Conservation (phyloP, 306 rosid genomes). For the Argentina anserina region DNA sequence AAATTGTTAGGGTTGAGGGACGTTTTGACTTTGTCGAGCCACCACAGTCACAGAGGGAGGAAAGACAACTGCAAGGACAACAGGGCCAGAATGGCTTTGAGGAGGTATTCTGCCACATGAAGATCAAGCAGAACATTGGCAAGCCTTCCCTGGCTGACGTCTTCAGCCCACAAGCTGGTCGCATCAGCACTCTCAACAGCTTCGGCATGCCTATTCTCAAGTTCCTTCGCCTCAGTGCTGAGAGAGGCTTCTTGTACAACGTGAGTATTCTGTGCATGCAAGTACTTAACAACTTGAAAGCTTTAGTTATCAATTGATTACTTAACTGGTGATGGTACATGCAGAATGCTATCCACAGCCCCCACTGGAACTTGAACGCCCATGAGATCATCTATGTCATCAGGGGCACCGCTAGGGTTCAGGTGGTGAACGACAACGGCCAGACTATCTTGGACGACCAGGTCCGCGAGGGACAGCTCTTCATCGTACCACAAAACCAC, state of each 20-base stretch:
- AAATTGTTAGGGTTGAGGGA: slow-evolving; percentile 38
- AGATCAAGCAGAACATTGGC: slow-evolving; percentile 20
- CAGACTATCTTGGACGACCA: slow-evolving; percentile 32
- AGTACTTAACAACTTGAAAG: background rate
- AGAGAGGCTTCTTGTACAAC: slow-evolving; percentile 28
- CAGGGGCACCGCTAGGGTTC: slow-evolving; percentile 47
- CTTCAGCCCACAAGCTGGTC: slow-evolving; percentile 28
- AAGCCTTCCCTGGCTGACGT: slow-evolving; percentile 23
- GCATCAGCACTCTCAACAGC: slow-evolving; percentile 29
- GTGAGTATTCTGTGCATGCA: background rate
- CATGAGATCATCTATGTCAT: slow-evolving; percentile 42
- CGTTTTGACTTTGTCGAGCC: slow-evolving; percentile 39
- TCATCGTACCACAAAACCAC: slow-evolving; percentile 56
- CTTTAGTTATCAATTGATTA: background rate
- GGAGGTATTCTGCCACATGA: slow-evolving; percentile 24
- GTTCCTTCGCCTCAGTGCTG: slow-evolving; percentile 27
- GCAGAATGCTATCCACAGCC: slow-evolving; percentile 54
- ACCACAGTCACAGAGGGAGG: slow-evolving; percentile 3
- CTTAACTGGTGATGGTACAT: background rate
- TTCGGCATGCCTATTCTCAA: slow-evolving; percentile 24
- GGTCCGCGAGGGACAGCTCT: slow-evolving; percentile 32
- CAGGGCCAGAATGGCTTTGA: slow-evolving; percentile 20
- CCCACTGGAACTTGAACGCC: slow-evolving; percentile 63
- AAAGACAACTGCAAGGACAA: background rate
- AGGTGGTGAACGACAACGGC: slow-evolving; percentile 51